These are phyloP conservation scores for Volvox reticuliferus DNA, from an alignment of 139 green algal genomes.

Conservation along the genomic window DNA sequence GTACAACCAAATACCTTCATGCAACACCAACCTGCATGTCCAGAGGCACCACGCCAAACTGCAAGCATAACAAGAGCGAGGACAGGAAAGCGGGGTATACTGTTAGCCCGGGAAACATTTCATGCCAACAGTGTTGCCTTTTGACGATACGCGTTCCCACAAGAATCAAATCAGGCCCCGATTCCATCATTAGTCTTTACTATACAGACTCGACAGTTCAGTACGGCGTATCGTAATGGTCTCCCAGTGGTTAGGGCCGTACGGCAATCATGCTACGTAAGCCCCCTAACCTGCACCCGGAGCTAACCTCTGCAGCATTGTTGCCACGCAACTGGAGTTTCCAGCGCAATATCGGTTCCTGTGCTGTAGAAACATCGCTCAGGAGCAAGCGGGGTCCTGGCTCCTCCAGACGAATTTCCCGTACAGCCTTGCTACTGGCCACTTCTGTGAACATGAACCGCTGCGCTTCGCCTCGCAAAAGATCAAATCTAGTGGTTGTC, in stretches of 20 bases:
- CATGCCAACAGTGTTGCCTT: too few species aligned
- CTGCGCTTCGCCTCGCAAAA: not conserved
- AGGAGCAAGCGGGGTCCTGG: constrained; percentile 83
- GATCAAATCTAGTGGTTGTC: constrained; percentile 30
- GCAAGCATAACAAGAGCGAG: not conserved
- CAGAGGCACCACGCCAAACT: constrained; percentile 53
- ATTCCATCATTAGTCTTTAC: too few species aligned
- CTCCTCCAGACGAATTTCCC: constrained; percentile 65
- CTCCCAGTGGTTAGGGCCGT: too few species aligned
- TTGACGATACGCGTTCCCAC: too few species aligned
- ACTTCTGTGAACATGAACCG: constrained; percentile 5
- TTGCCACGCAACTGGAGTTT: constrained; percentile 52
- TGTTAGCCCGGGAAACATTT: too few species aligned
- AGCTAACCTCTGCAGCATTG: constrained; percentile 48
- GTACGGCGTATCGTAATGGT: too few species aligned
- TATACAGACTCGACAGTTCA: too few species aligned
- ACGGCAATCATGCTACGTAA: too few species aligned
- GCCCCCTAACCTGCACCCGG: not conserved
- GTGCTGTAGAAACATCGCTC: constrained; percentile 68
- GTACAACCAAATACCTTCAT: too few species aligned
- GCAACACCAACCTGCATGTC: constrained; percentile 45
- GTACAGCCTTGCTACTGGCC: not conserved
- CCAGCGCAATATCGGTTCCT: constrained; percentile 67
- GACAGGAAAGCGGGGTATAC: too few species aligned
- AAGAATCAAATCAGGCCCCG: too few species aligned